Evolutionary conservation across 805 yeast species (phyloP).

Genomic region (Dipodascopsis uninucleata): DNA sequence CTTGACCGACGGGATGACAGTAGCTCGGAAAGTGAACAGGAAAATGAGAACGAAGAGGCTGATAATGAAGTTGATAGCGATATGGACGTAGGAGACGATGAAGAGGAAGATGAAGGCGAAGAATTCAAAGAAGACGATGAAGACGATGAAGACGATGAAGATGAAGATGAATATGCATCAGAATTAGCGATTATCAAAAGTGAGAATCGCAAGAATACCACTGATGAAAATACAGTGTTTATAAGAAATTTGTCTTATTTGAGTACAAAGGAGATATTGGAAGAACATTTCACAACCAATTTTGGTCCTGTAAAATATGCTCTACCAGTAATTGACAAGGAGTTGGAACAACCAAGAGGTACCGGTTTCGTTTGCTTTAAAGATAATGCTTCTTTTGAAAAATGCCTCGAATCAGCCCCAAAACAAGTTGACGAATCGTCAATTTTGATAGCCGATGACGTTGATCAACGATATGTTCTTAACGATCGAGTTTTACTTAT

Average conservation of each 20-base stretch:
- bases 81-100: slow-evolving; percentile 33
- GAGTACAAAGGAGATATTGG: slow-evolving; percentile 74
- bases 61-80: slow-evolving; percentile 33
- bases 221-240: slow-evolving; percentile 69
- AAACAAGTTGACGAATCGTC: slow-evolving; percentile 51
- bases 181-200: slow-evolving; percentile 18
- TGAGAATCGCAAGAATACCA: slow-evolving; percentile 11
- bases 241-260: slow-evolving; percentile 94
- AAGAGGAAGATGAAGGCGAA: slow-evolving; percentile 40
- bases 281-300: slow-evolving; percentile 64
- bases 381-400: slow-evolving; percentile 55
- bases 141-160: slow-evolving; percentile 35
- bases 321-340: slow-evolving; percentile 83
- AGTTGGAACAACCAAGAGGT: slow-evolving; percentile 83
- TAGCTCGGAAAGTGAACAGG: slow-evolving; percentile 42
- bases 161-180: slow-evolving; percentile 3
- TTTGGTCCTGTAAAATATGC: slow-evolving; percentile 93
- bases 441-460: slow-evolving; percentile 86
- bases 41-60: slow-evolving; percentile 35
- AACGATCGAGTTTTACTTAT: slow-evolving; percentile 88
- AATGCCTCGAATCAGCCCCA: slow-evolving; percentile 78
- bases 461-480: slow-evolving; percentile 67
- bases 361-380: slow-evolving; percentile 91
- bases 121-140: slow-evolving; percentile 39
- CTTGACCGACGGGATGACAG: slow-evolving; percentile 40